Evolutionary conservation across 768 basidiomycete species (phyloP).

Genomic region (Steccherinum ochraceum): DNA sequence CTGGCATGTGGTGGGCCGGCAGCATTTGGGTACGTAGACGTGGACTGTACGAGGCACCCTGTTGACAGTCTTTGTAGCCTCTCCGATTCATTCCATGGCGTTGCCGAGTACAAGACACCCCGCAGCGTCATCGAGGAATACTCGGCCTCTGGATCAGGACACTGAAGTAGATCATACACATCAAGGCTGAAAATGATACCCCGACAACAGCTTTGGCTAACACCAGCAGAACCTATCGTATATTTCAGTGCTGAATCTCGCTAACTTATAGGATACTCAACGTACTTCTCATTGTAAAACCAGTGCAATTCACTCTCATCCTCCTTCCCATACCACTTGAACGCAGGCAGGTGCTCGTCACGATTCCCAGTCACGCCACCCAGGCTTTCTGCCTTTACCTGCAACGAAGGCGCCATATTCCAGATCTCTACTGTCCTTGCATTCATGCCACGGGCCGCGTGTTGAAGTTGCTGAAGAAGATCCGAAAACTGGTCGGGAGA

Average conservation of each 20-base stretch:
- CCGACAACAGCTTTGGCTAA: no score
- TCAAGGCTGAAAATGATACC: no score
- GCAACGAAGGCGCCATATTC: slow-evolving; percentile 33
- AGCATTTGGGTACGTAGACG: slow-evolving; percentile 40
- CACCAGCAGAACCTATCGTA: not conserved
- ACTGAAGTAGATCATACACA: no score
- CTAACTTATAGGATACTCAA: no score
- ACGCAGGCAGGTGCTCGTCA: slow-evolving; percentile 33
- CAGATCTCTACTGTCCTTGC: slow-evolving; percentile 40
- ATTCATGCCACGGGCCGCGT: slow-evolving; percentile 27
- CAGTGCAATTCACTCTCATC: slow-evolving; percentile 30
- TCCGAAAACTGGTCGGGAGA: slow-evolving; percentile 24
- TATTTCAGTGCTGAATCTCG: no score
- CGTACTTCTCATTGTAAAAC: slow-evolving; percentile 40
- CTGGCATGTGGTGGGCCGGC: slow-evolving; percentile 44
- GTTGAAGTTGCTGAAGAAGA: slow-evolving; percentile 29
- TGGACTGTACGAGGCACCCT: not conserved
- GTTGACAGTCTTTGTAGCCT: not conserved
- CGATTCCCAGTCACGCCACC: slow-evolving; percentile 29
- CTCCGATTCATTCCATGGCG: not conserved
- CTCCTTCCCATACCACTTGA: slow-evolving; percentile 46
- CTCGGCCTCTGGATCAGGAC: no score
- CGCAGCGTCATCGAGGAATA: slow-evolving; percentile 10
- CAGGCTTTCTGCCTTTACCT: slow-evolving; percentile 18
- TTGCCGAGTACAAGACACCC: slow-evolving; percentile 8